Percentiles rank a stretch among this genome's conserved stretches.
These are phyloP conservation scores for Globisporangium alternatum DNA, from an alignment of 352 stramenopile species.

Conservation along the genomic window DNA sequence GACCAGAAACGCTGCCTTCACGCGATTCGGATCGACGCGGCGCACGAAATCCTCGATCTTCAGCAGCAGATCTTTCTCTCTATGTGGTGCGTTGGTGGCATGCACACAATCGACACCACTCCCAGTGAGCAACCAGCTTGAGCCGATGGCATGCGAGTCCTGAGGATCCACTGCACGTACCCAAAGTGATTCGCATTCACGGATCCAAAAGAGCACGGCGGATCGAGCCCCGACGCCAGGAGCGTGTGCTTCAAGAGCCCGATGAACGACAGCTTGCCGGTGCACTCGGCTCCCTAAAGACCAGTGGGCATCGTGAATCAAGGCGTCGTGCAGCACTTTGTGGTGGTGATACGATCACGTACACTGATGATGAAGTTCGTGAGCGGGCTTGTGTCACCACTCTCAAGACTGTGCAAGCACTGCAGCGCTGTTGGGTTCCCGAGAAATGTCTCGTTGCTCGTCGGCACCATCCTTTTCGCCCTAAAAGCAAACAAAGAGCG, in stretches of 20 bases:
- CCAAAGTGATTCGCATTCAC: slow-evolving; percentile 38
- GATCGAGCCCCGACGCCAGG: slow-evolving; percentile 16
- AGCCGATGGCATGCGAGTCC: not conserved
- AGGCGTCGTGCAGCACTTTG: not conserved
- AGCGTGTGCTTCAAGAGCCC: slow-evolving; percentile 37
- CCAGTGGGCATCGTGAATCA: not conserved
- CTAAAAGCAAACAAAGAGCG: slow-evolving; percentile 8
- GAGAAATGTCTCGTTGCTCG: slow-evolving; percentile 38
- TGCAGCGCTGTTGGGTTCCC: slow-evolving; percentile 37
- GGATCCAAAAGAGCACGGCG: slow-evolving; percentile 26
- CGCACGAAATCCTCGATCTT: slow-evolving; percentile 31
- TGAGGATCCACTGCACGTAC: slow-evolving; percentile 23
- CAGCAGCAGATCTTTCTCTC: slow-evolving; percentile 39
- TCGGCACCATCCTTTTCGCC: slow-evolving; percentile 36
- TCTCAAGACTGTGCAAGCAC: slow-evolving; percentile 24
- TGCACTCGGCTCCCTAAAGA: slow-evolving; percentile 38
- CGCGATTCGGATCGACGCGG: slow-evolving; percentile 25
- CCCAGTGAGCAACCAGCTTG: not conserved
- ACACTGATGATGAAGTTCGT: slow-evolving; percentile 76
- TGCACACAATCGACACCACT: not conserved
- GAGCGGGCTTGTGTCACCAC: slow-evolving; percentile 6
- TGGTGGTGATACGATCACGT: not conserved
- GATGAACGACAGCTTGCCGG: slow-evolving; percentile 52
- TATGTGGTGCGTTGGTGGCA: slow-evolving; percentile 4
- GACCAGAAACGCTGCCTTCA: slow-evolving; percentile 33